Base-by-base conservation (phyloP, 2,329 filamentous ascomycete genomes). In the Ascochyta fabae region DNA sequence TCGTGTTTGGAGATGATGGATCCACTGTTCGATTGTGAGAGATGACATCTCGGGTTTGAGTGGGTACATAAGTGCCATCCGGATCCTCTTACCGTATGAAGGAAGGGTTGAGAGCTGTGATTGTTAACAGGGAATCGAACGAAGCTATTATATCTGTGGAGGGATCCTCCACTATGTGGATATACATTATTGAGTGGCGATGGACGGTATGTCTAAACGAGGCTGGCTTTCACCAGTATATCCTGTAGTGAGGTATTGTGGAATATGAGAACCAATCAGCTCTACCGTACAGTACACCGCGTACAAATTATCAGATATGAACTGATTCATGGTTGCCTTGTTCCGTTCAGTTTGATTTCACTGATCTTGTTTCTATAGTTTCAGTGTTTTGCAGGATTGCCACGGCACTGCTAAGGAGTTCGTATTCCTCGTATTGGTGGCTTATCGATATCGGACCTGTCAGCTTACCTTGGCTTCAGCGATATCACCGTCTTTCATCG, bases 381-480 rank as follows among this genome's bases (percentile, higher is more conserved):
- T 31, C 29, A 31, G 12, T 13, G 29, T 3, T 31, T 31, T 31
- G 10, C 12, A 13, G 10, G 29, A 6, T 15, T 15, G 29, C 29
- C 9, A 12, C 29, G 12, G 4, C 12, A 5, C 12, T 23, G 19
- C 10, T 16, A 24, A 19, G 6, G 36, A 8, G 7, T 8, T 48
- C 51, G 51, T 54, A 34, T 48, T 44, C 12, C 13, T 29, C 44
- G 39, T 44, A 44, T 39, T 31, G 3, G 13, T 13, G 10, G 46
- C 47, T 39, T 51, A 45, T 45, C 48, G 41, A 51, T 45, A 51
- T 2, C 13, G n/a, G 8, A 24, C 19, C 41, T 33, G 27, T 31
- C 41, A 33, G 27, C 7, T 36, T 19, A 31, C 16, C 38, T 27
- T 53, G 31, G 29, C 43, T 19, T 19, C 36, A 40, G n/a, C 38